Evolutionary conservation across 306 rosid genomes (phyloP).

Genomic region (Quercus rubra): DNA sequence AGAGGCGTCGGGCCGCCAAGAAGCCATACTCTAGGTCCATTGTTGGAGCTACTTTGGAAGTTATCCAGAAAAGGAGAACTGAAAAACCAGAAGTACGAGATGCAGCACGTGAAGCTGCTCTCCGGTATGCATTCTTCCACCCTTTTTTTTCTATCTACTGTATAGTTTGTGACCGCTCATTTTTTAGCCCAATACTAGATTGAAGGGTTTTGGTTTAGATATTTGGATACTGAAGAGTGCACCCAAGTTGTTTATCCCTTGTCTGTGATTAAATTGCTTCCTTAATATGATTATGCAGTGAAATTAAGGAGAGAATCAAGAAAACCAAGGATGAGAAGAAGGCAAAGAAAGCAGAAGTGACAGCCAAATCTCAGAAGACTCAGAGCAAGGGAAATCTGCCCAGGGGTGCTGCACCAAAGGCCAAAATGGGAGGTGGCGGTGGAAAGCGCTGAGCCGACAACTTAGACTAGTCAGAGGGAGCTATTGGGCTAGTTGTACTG

Average conservation of each 20-base stretch:
- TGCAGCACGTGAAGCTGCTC: slow-evolving; percentile 83
- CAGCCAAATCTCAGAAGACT: slow-evolving; percentile 53
- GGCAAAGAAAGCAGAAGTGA: slow-evolving; percentile 80
- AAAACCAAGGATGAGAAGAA: slow-evolving; percentile 89
- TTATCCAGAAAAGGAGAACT: slow-evolving; percentile 63
- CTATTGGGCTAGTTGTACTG: neutral
- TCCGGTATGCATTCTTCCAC: slow-evolving; percentile 36
- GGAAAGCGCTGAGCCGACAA: slow-evolving; percentile 63
- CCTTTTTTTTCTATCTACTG: neutral
- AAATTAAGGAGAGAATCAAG: slow-evolving; percentile 81
- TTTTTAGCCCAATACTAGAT: neutral
- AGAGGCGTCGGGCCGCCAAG: slow-evolving; percentile 64
- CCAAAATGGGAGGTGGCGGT: slow-evolving; percentile 84
- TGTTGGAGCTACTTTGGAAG: slow-evolving; percentile 66
- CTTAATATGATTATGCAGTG: slow-evolving; percentile 38
- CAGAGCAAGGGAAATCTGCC: slow-evolving; percentile 50
- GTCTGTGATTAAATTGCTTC: neutral
- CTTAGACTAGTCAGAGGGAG: neutral
- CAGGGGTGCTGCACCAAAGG: slow-evolving; percentile 67
- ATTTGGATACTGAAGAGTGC: neutral
- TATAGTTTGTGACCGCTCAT: neutral
- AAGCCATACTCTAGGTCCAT: slow-evolving; percentile 76
- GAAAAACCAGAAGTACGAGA: slow-evolving; percentile 78
- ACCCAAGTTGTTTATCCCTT: neutral
- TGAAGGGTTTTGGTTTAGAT: neutral